A percentile compares a stretch with the other conserved stretches of the same genome.
Evolutionary conservation across 257 asterid species (phyloP).

Genomic region (Eustoma russellianum): DNA sequence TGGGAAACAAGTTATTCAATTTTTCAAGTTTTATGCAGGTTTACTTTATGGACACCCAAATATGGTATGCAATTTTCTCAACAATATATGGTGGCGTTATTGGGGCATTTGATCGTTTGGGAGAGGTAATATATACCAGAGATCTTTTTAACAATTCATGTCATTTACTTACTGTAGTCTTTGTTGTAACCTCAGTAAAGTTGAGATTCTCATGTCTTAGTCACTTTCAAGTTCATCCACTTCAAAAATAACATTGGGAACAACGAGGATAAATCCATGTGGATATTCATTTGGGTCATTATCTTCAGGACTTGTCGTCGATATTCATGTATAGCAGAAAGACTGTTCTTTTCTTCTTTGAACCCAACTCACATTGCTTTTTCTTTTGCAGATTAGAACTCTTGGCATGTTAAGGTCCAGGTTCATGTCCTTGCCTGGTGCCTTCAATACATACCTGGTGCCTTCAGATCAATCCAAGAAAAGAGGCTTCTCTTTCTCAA

Average conservation of each 20-base stretch:
- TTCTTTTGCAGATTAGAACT: slow-evolving; percentile 71
- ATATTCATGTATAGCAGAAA: neutral
- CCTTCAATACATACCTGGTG: slow-evolving; percentile 77
- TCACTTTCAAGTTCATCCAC: neutral
- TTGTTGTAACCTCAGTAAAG: neutral
- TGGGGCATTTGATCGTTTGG: slow-evolving; percentile 95
- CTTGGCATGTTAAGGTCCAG: slow-evolving; percentile 94
- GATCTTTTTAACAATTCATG: slow-evolving; percentile 2
- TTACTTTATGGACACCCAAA: slow-evolving; percentile 93
- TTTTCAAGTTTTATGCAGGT: slow-evolving; percentile 44
- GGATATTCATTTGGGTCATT: too few relatives aligned
- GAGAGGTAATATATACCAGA: slow-evolving; percentile 53
- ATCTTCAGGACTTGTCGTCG: neutral
- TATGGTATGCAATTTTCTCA: slow-evolving; percentile 87
- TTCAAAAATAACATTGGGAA: neutral
- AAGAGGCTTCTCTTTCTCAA: slow-evolving; percentile 63
- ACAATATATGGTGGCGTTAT: slow-evolving; percentile 83
- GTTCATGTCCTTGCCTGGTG: slow-evolving; percentile 91
- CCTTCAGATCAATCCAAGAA: slow-evolving; percentile 67
- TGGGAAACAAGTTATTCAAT: slow-evolving; percentile 8
- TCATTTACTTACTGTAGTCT: neutral
- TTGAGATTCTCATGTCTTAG: neutral
- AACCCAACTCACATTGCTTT: slow-evolving; percentile 10
- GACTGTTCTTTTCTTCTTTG: too few relatives aligned
- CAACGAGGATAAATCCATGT: neutral